Evolutionary conservation across 257 asterid genomes (phyloP), one percentile per base, ranked within the genome.

Genomic region (Fraxinus americana): DNA sequence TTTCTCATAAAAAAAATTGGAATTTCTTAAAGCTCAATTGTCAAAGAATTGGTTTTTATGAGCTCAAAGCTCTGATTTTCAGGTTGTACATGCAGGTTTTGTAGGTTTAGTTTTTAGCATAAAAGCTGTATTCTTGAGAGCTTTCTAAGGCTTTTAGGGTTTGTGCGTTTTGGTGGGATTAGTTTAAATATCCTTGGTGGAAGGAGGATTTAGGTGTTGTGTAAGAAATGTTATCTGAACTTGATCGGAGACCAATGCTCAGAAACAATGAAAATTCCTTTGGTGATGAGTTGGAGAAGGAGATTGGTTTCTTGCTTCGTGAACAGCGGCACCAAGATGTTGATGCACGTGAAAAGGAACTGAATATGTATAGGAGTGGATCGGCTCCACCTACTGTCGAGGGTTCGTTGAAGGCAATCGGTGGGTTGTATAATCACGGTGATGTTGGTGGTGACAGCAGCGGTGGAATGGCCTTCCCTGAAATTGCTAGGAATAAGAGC

Each of bases 311-410:
- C 77, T 59, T 93, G 82, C 96, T 93, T 72, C 90, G 89, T 16
- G 99, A 92, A 32, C 95, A 86, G 87, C 71, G 94, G 79, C 83
- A 96, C 75, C 93, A 87, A 25, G 97, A 89, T 29, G 86, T 89
- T 7, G 96, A 90, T 89, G 98, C 93, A 82, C 94, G 67, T 36
- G 99, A 93, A 75, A 92, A 87, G 87, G 98, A 96, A 89, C 90
- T 92, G 83, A 96, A 93, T 85, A 82, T 96, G 88, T 96, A 80
- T 74, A 88, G 99, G 85, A 96, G 98, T 83, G 99, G 99, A 72
- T 96, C 99, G 17, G 99, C 99, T 70, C 99, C 99, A 17, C 99
- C 99, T 30, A 96, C 98, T 72, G 96, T 96, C 65, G 98, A 96
- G 81, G 97, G 99, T 70, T 96, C 99, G 4, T 70, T 93, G 79